phyloP scores from a whole-genome alignment of 352 stramenopile genomes.

The Peronospora belbahrii region DNA sequence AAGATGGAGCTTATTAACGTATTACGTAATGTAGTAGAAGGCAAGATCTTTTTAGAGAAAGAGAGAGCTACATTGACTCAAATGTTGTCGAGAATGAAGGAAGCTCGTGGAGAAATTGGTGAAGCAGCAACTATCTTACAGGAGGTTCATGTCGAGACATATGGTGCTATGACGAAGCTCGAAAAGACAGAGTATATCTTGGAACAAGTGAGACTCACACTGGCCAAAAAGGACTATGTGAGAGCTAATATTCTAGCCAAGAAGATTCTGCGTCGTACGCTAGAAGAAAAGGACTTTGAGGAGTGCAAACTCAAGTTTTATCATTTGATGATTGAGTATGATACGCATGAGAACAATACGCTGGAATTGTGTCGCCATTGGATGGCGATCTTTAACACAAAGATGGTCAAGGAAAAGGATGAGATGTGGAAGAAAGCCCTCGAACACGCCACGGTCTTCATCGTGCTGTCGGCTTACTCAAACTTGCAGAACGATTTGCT shows the following conservation, averaged over 20 bases:
- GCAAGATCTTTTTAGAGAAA: slow-evolving; percentile 97
- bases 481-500: slow-evolving; percentile 77
- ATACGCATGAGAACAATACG: slow-evolving; percentile 93
- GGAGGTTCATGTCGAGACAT: slow-evolving; percentile 98
- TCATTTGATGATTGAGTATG: slow-evolving; percentile 93
- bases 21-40: slow-evolving; percentile 91
- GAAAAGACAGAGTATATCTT: slow-evolving; percentile 99
- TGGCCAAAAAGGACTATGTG: slow-evolving; percentile 96
- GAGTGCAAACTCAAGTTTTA: slow-evolving; percentile 97
- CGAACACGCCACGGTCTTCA: slow-evolving; percentile 72
- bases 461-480: slow-evolving; percentile 63
- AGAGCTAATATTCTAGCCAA: slow-evolving; percentile 93
- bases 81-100: slow-evolving; percentile 89
- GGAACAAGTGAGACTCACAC: slow-evolving; percentile 94
- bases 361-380: slow-evolving; percentile 90
- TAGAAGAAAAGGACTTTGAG: slow-evolving; percentile 92
- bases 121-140: slow-evolving; percentile 93
- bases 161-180: slow-evolving; percentile 95
- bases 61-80: slow-evolving; percentile 92
- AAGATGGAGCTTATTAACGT: slow-evolving; percentile 91
- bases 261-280: slow-evolving; percentile 92
- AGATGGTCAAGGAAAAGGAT: slow-evolving; percentile 58
- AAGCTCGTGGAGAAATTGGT: slow-evolving; percentile 88
- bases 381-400: slow-evolving; percentile 78
- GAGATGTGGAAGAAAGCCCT: slow-evolving; percentile 66